Percentiles rank a stretch among this genome's conserved stretches.
These are phyloP conservation scores for Brettanomyces nanus DNA, from an alignment of 805 yeast species.

Conservation along the genomic window DNA sequence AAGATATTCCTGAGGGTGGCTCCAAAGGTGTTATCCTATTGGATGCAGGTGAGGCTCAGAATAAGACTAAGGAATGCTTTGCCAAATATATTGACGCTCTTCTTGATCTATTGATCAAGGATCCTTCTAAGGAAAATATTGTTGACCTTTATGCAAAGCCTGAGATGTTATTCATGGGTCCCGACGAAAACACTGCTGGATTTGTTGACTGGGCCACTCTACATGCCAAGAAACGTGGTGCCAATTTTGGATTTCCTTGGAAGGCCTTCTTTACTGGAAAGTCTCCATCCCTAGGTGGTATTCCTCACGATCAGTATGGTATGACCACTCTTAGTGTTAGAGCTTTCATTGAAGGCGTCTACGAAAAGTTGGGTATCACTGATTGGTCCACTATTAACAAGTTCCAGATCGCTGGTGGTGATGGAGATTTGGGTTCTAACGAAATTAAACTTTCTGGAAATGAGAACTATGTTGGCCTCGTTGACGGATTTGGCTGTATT, in stretches of 20 bases:
- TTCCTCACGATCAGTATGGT: slow-evolving; percentile 96
- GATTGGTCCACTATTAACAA: slow-evolving; percentile 55
- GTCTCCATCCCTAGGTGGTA: slow-evolving; percentile 87
- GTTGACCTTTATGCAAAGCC: slow-evolving; percentile 78
- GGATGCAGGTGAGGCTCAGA: slow-evolving; percentile 64
- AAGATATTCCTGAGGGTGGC: slow-evolving; percentile 99
- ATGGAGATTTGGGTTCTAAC: slow-evolving; percentile 95
- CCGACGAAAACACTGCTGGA: slow-evolving; percentile 98
- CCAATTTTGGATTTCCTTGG: slow-evolving; percentile 76
- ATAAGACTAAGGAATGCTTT: slow-evolving; percentile 74
- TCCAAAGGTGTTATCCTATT: slow-evolving; percentile 93
- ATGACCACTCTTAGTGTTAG: slow-evolving; percentile 95
- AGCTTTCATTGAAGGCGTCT: slow-evolving; percentile 81
- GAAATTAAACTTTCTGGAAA: slow-evolving; percentile 81
- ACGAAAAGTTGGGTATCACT: slow-evolving; percentile 61
- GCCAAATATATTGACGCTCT: slow-evolving; percentile 89
- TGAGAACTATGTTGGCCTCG: slow-evolving; percentile 80
- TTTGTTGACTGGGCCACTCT: slow-evolving; percentile 96
- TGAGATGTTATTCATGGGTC: slow-evolving; percentile 94
- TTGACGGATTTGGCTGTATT: slow-evolving; percentile 93
- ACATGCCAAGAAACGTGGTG: slow-evolving; percentile 87
- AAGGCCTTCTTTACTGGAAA: slow-evolving; percentile 97
- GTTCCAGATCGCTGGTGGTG: slow-evolving; percentile 98
- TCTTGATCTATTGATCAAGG: slow-evolving; percentile 73
- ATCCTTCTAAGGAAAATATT: slow-evolving; percentile 62